Evolutionary conservation across 139 green algal genomes (phyloP), one percentile per base, ranked within the genome.

Genomic region (Chara braunii): DNA sequence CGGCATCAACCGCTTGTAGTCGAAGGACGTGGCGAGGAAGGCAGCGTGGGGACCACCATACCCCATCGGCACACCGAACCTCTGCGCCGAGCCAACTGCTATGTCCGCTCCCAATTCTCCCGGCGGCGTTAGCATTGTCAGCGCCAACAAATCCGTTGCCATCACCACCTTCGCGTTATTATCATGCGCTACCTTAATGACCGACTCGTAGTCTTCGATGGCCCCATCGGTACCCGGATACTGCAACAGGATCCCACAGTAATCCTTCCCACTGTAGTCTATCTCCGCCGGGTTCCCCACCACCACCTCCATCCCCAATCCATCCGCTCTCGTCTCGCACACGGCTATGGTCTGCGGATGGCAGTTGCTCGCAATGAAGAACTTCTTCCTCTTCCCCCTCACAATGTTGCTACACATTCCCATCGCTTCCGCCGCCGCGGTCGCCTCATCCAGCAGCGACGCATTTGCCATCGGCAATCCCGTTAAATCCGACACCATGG

Each of bases 261-360:
- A 87, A 71, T 97, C 89, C 56, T 88, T 92, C 57, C 52, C 79
- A 40, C n/a, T 55, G 43, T 87, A 89, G 33, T 83, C 70, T 36
- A 87, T 81, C 31, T 42, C 36, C 18, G 34, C 29, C 26, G 68
- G 56, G 18, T 74, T 52, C 30, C 94, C 87, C 45, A 89, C 81
- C 3, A 91, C 80, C 37, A 74, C 77, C 70, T 90, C 67, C 43
- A 99, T 78, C 29, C 94, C 94, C 68, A 99, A 85, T 1, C 91
- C 94, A n/a, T 94, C 83, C 1, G 94, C 94, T 24, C 94, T 85
- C 0, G 94, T 94, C 75, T 90, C 60, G 68, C 86, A 92, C 65
- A 97, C 88, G 6, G 83, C 88, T 57, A 98, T 96, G 24, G 91
- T 99, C 85, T 99, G 94, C n/a, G 94, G 94, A 85, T 97, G 92